Conservation (phyloP, 331 rosid species). For the Cydonia oblonga region DNA sequence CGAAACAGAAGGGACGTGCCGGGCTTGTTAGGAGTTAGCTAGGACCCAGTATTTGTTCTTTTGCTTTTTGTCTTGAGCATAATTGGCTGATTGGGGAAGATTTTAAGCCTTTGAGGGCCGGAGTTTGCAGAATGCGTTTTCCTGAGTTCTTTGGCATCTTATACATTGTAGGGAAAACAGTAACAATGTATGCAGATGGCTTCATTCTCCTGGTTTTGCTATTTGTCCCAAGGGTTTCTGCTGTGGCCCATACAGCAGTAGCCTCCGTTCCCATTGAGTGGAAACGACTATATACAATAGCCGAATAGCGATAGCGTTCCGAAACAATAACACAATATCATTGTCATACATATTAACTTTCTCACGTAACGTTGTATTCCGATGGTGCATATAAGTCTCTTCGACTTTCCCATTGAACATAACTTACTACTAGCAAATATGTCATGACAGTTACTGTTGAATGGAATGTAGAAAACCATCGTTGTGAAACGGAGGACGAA, state of each 20-base stretch:
- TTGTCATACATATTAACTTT: too few relatives aligned
- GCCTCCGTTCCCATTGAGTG: background rate
- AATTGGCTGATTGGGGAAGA: slow-evolving; percentile 23
- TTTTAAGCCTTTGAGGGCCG: background rate
- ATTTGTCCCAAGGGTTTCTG: slow-evolving; percentile 22
- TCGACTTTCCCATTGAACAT: too few relatives aligned
- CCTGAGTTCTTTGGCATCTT: slow-evolving; percentile 40
- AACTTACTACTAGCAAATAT: too few relatives aligned
- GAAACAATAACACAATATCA: too few relatives aligned
- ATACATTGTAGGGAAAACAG: slow-evolving; percentile 26
- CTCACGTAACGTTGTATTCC: too few relatives aligned
- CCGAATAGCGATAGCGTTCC: too few relatives aligned
- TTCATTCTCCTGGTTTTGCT: slow-evolving; percentile 45
- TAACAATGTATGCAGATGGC: slow-evolving; percentile 15
- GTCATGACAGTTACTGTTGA: too few relatives aligned
- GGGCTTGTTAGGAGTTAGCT: background rate
- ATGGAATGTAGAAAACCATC: background rate
- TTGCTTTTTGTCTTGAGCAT: slow-evolving; percentile 30
- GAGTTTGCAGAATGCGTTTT: slow-evolving; percentile 25
- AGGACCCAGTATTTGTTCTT: slow-evolving; percentile 1
- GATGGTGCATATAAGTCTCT: too few relatives aligned
- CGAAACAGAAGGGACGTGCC: background rate
- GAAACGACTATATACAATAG: too few relatives aligned
- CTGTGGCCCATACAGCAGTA: background rate
- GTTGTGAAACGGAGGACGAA: background rate